phyloP scores from a whole-genome alignment of 2,329 filamentous ascomycete genomes.

The Plectosphaerella plurivora region DNA sequence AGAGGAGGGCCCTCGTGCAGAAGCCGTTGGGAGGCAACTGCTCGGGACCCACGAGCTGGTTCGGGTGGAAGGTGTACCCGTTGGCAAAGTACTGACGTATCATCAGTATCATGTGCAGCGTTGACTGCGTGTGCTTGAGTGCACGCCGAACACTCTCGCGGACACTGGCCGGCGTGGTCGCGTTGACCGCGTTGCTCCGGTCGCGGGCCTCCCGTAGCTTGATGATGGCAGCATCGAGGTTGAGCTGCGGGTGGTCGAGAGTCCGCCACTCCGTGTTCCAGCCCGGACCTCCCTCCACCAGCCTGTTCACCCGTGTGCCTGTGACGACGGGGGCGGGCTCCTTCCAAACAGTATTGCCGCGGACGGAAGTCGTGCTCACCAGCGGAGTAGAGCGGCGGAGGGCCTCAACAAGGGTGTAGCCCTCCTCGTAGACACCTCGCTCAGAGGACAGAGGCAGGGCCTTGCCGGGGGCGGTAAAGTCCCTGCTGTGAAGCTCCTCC shows the following conservation, averaged over 20 bases:
- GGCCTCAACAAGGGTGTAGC: background rate
- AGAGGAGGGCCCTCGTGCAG: conserved; percentile 29
- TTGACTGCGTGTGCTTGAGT: conserved; percentile 16
- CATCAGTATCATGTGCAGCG: conserved; percentile 21
- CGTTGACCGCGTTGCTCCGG: background rate
- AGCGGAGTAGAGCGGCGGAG: background rate
- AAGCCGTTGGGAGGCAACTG: conserved; percentile 24
- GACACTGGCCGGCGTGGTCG: background rate
- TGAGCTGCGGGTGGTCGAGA: conserved; percentile 19
- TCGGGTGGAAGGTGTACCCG: conserved; percentile 25
- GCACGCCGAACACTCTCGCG: conserved; percentile 3
- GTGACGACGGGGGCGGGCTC: background rate
- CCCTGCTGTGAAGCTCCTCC: background rate
- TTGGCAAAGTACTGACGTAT: conserved; percentile 24
- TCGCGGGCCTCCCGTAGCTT: conserved; percentile 3
- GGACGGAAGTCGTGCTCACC: no score
- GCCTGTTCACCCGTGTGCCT: conserved; percentile 16
- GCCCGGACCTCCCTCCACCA: conserved; percentile 21
- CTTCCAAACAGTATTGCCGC: no score
- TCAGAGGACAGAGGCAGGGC: background rate
- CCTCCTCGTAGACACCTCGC: background rate
- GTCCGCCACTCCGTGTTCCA: conserved; percentile 26
- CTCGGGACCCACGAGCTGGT: conserved; percentile 27
- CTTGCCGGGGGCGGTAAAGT: background rate
- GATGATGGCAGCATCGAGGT: conserved; percentile 10